These are phyloP conservation scores for Chaetomiaceae sp. DNA, from an alignment of 2,329 filamentous ascomycete genomes.

Conservation along the genomic window DNA sequence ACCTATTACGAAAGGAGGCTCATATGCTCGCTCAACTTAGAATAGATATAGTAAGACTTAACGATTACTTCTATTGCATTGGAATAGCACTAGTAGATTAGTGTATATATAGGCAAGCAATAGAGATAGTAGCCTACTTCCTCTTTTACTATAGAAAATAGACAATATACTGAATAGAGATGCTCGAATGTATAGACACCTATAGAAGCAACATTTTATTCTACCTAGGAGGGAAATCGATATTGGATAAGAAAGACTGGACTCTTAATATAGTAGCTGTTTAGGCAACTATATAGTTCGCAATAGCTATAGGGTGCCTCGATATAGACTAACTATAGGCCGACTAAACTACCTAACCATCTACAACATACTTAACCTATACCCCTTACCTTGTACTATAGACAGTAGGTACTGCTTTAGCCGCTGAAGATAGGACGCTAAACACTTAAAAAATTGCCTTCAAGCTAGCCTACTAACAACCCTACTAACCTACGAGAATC, in stretches of 20 bases:
- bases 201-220: not conserved
- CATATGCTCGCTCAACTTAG: constrained; percentile 1
- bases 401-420: too few species aligned
- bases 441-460: too few species aligned
- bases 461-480: too few species aligned
- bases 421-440: too few species aligned
- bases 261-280: too few species aligned
- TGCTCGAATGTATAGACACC: constrained; percentile 2
- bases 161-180: constrained; percentile 19
- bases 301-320: not conserved
- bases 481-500: too few species aligned
- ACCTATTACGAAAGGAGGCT: constrained; percentile 8
- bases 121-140: constrained; percentile 29
- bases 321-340: not conserved
- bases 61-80: constrained; percentile 13
- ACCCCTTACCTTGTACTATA: not conserved
- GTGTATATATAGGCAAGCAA: constrained; percentile 16
- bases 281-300: too few species aligned
- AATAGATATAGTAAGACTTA: constrained; percentile 10
- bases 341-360: not conserved
- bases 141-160: constrained; percentile 29
- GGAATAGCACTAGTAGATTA: constrained; percentile 3
- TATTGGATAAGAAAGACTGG: too few species aligned
- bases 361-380: not conserved
- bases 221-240: too few species aligned